These are phyloP conservation scores for Ophiocordyceps robertsii DNA, from an alignment of 2,329 filamentous ascomycete genomes.

Conservation along the genomic window DNA sequence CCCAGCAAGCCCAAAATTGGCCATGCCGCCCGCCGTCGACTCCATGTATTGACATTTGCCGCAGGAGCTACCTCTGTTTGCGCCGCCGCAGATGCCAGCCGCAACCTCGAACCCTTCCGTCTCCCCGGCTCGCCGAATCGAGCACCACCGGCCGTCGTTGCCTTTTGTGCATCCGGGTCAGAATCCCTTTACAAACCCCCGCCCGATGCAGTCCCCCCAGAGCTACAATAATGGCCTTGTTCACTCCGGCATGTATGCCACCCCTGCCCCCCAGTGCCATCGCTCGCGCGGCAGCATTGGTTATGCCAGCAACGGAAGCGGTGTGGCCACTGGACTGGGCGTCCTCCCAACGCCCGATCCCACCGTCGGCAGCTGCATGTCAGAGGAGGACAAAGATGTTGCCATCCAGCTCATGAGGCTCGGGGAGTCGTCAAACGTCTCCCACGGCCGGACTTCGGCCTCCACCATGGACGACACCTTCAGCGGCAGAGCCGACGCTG, in stretches of 20 bases:
- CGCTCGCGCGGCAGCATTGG: slow-evolving; percentile 52
- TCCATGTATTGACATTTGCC: background rate
- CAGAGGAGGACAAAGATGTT: slow-evolving; percentile 86
- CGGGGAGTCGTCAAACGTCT: slow-evolving; percentile 86
- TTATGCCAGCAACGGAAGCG: slow-evolving; percentile 32
- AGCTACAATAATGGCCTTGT: slow-evolving; percentile 42
- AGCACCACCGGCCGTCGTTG: slow-evolving; percentile 57
- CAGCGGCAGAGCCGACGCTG: slow-evolving; percentile 74
- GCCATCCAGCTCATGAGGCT: slow-evolving; percentile 94
- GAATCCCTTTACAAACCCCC: slow-evolving; percentile 66
- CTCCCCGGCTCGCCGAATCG: slow-evolving; percentile 73
- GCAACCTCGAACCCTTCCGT: slow-evolving; percentile 96
- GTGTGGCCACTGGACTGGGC: slow-evolving; percentile 22
- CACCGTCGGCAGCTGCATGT: slow-evolving; percentile 94
- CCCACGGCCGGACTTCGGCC: slow-evolving; percentile 81
- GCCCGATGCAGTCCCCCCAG: slow-evolving; percentile 73
- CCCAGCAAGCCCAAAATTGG: background rate
- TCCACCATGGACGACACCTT: slow-evolving; percentile 90
- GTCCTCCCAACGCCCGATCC: slow-evolving; percentile 88
- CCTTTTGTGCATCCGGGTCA: slow-evolving; percentile 66
- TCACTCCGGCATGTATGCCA: slow-evolving; percentile 46
- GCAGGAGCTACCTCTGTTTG: slow-evolving; percentile 91
- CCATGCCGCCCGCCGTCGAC: background rate
- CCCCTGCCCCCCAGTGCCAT: slow-evolving; percentile 46
- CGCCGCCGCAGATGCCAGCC: slow-evolving; percentile 84